A percentile compares a stretch with the other conserved stretches of the same genome.
Evolutionary conservation across 176 grass and related monocot species (phyloP).

Genomic region (Ampelocalamus luodianensis): DNA sequence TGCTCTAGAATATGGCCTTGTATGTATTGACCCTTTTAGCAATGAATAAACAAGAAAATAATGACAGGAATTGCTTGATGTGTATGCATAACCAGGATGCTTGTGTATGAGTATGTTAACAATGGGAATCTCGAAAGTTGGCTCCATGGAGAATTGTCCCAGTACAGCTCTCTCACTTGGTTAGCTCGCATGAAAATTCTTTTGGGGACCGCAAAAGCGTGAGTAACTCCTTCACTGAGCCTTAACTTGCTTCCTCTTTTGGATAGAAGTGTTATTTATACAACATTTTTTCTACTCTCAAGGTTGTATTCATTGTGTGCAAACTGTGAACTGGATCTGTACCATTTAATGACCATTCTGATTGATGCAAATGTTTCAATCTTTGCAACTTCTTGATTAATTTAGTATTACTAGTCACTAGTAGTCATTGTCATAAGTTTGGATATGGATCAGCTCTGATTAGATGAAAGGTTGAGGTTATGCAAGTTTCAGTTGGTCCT

Average conservation of each 20-base stretch:
- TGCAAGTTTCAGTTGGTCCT: not conserved
- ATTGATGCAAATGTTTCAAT: constrained; percentile 37
- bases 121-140: constrained; percentile 96
- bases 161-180: constrained; percentile 89
- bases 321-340: constrained; percentile 3
- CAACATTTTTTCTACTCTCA: not conserved
- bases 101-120: constrained; percentile 96
- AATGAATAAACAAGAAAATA: constrained; percentile 13
- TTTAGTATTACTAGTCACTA: constrained; percentile 7
- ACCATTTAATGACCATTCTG: not conserved
- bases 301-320: not conserved
- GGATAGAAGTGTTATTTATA: not conserved
- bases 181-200: constrained; percentile 93
- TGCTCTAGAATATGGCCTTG: constrained; percentile 25
- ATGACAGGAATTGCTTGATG: constrained; percentile 40
- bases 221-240: constrained; percentile 54
- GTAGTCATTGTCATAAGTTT: constrained; percentile 5
- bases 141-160: constrained; percentile 89
- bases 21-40: constrained; percentile 23
- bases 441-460: constrained; percentile 3
- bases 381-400: not conserved
- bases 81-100: constrained; percentile 78
- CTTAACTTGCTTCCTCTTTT: constrained; percentile 29
- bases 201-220: constrained; percentile 94
- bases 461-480: not conserved